Percentiles rank a stretch among this genome's conserved stretches.
These are phyloP conservation scores for Chamaecyparis obtusa DNA, from an alignment of 75 land plant species.

Conservation along the genomic window DNA sequence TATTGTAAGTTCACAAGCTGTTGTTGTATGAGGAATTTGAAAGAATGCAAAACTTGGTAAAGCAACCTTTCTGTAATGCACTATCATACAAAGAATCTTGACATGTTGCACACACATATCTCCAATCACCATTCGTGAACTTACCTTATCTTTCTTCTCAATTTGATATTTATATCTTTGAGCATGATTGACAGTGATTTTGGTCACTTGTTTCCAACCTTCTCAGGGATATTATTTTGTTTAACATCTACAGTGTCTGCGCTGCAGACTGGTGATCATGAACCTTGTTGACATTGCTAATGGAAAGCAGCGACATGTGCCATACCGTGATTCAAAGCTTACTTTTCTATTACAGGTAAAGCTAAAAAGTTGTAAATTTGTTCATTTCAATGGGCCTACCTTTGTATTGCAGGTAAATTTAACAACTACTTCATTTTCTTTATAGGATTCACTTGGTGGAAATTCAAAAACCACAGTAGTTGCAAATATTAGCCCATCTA, in stretches of 20 bases:
- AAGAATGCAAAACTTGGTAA: not conserved
- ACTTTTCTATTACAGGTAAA: conserved; percentile 60
- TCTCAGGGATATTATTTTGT: not conserved
- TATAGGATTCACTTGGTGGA: conserved; percentile 70
- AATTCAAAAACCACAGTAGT: conserved; percentile 63
- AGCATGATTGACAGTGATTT: not conserved
- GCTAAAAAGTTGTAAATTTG: not conserved
- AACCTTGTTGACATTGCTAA: conserved; percentile 54
- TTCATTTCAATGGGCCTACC: not conserved
- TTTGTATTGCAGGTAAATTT: not conserved
- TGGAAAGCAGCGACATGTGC: conserved; percentile 66
- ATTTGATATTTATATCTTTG: not conserved
- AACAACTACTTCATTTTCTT: not conserved
- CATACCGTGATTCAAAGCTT: conserved; percentile 69
- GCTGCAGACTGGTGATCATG: conserved; percentile 59
- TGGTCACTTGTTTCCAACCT: not conserved
- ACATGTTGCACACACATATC: not conserved
- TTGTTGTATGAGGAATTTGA: not conserved
- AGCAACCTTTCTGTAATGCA: not conserved
- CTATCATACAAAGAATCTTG: not conserved
- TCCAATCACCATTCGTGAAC: not conserved
- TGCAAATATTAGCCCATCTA: conserved; percentile 58
- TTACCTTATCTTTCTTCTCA: not conserved
- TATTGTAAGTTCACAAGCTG: not conserved
- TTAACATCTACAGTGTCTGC: conserved; percentile 2